Evolutionary conservation across 2,329 filamentous ascomycete species (phyloP).

Genomic region (Pseudohalonectria lignicola): DNA sequence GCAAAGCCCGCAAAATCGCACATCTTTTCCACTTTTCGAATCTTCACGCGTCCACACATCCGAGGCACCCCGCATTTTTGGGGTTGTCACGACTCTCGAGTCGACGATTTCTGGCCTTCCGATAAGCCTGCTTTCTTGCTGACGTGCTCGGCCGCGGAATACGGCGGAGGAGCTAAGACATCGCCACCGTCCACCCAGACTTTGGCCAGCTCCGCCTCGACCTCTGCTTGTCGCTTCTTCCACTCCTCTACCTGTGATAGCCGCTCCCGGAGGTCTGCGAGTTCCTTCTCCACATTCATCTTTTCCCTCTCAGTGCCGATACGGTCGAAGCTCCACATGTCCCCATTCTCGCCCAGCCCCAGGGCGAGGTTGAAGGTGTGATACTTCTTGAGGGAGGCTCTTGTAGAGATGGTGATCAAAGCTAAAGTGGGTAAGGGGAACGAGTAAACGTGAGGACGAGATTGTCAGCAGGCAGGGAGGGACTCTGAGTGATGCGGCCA

Average conservation of each 20-base stretch:
- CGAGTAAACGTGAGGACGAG: no score
- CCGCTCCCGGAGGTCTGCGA: constrained; percentile 71
- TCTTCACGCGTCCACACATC: no score
- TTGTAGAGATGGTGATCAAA: constrained; percentile 89
- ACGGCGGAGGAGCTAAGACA: constrained; percentile 34
- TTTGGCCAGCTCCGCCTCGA: constrained; percentile 67
- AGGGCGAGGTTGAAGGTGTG: constrained; percentile 86
- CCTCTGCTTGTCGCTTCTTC: constrained; percentile 67
- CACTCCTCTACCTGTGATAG: constrained; percentile 74
- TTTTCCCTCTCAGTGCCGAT: constrained; percentile 94
- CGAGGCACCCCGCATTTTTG: no score
- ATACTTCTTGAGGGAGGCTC: constrained; percentile 89
- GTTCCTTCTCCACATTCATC: constrained; percentile 81
- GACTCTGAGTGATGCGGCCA: no score
- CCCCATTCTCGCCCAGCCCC: constrained; percentile 68
- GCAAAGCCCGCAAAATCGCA: no score
- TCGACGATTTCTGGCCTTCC: no score
- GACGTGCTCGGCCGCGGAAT: no score
- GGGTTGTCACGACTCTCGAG: no score
- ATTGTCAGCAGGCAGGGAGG: no score
- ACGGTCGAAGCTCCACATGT: constrained; percentile 83
- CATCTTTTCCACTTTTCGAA: no score
- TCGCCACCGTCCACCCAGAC: constrained; percentile 48
- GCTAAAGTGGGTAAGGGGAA: constrained; percentile 47
- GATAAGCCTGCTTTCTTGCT: no score